Conservation (phyloP, 192 early-diverging fungal species). For the Globomyces pollinis-pini region DNA sequence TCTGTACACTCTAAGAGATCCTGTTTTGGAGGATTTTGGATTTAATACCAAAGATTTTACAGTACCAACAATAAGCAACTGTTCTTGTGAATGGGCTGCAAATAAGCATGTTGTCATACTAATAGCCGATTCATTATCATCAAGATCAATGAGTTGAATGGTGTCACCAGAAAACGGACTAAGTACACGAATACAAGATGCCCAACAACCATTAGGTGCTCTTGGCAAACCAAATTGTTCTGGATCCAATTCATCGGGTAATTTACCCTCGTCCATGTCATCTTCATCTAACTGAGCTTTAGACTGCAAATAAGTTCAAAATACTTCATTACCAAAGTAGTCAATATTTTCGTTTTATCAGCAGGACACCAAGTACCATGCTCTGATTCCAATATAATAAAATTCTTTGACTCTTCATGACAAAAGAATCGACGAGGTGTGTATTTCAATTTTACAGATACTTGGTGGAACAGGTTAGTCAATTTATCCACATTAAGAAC, state of each 20-base stretch:
- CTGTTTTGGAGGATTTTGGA: constrained; percentile 45
- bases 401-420: constrained; percentile 65
- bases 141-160: constrained; percentile 61
- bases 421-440: constrained; percentile 81
- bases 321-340: constrained; percentile 30
- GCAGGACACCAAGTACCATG: constrained; percentile 62
- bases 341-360: constrained; percentile 53
- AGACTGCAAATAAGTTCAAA: background rate
- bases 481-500: constrained; percentile 82
- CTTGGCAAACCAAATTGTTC: constrained; percentile 74
- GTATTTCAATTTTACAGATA: constrained; percentile 69
- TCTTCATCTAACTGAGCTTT: background rate
- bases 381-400: constrained; percentile 87
- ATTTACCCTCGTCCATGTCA: constrained; percentile 46
- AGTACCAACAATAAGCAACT: constrained; percentile 78
- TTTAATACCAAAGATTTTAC: constrained; percentile 58
- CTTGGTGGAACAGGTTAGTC: constrained; percentile 76
- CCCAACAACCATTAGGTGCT: constrained; percentile 70
- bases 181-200: constrained; percentile 71
- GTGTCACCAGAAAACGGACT: constrained; percentile 72
- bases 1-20: constrained; percentile 40
- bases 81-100: constrained; percentile 26
- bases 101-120: constrained; percentile 25
- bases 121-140: constrained; percentile 79
- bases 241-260: constrained; percentile 53